Conservation (phyloP, 2,329 filamentous ascomycete species). For the Fusarium stilboides region DNA sequence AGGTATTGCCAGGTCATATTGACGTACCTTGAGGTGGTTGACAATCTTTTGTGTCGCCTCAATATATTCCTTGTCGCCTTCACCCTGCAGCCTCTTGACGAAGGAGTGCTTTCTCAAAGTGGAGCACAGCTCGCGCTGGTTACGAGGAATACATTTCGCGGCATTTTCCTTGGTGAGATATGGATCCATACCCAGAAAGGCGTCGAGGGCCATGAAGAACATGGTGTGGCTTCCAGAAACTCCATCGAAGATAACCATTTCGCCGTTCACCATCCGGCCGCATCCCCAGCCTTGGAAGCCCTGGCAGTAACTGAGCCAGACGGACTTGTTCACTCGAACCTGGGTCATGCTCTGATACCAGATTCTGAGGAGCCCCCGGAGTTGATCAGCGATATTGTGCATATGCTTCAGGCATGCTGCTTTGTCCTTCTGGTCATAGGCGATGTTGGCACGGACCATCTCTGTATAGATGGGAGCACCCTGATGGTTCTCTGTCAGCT, state of each 20-base stretch:
- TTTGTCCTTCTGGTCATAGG: constrained; percentile 1
- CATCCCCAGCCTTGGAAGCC: constrained; percentile 4
- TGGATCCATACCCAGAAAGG: not conserved
- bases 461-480: constrained; percentile 1
- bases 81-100: not conserved
- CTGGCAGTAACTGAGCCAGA: constrained; percentile 1
- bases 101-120: constrained; percentile 1
- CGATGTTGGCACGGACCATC: constrained; percentile 5
- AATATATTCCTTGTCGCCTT: not conserved
- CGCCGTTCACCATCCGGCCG: constrained; percentile 2
- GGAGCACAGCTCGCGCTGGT: constrained; percentile 1
- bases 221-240: constrained; percentile 4
- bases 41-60: constrained; percentile 3
- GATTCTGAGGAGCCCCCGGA: not conserved
- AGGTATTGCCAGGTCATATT: not conserved
- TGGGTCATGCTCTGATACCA: constrained; percentile 7
- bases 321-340: constrained; percentile 1
- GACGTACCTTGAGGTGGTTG: not conserved
- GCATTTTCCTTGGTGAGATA: not conserved
- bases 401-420: constrained; percentile 3
- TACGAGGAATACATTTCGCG: not conserved
- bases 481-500: constrained; percentile 3
- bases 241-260: constrained; percentile 1
- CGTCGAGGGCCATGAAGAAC: constrained; percentile 3
- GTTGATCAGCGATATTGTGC: constrained; percentile 3